Base-by-base conservation (phyloP, 208 protist species). In the Trypanosoma caninum region DNA sequence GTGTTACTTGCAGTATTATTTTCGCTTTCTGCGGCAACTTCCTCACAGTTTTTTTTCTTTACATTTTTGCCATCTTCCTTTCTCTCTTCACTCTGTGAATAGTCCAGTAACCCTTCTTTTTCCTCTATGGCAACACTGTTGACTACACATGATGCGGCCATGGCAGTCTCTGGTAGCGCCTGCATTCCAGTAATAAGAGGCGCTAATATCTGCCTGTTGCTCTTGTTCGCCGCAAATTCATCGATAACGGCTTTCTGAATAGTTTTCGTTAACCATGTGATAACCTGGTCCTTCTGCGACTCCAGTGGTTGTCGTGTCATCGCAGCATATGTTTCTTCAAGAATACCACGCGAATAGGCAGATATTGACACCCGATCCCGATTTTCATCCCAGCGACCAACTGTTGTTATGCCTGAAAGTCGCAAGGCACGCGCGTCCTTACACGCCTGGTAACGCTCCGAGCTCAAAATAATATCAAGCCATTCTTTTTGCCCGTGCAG, bases 171-270 rank as follows among this genome's bases (percentile, higher is more conserved):
- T 16, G 53, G 60, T 3, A 61, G 46, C 14, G 61, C 59, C 56
- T 68, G 59, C 63, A 65, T 64, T 0, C 69, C 59, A 20, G 69
- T 68, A 37, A 67, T 66, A 23, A 65, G 60, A 25, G 57, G 57
- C 7, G 64, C 55, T 11, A 64, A 47, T 20, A 64, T 33, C 27
- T 66, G 28, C 53, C 61, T 28, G 38, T 66, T 69, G 20, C 56
- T 52, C 44, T 59, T 69, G 51, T 70, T 70, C 20, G 74, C 63
- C 35, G 71, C 74, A 31, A 93, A 70, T 66, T 93, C 83, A 58
- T 90, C 79, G 58, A 76, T 76, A n/a, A 93, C 72, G 10, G 87
- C 87, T 27, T 77, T 69, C 37, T 85, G 80, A 59, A 93, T 90
- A 0, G 87, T 80, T 31, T 80, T 76, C 2, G 82, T 84, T 16